These are phyloP conservation scores for Trichoderma citrinoviride DNA, from an alignment of 2,329 filamentous ascomycete genomes.

Conservation along the genomic window DNA sequence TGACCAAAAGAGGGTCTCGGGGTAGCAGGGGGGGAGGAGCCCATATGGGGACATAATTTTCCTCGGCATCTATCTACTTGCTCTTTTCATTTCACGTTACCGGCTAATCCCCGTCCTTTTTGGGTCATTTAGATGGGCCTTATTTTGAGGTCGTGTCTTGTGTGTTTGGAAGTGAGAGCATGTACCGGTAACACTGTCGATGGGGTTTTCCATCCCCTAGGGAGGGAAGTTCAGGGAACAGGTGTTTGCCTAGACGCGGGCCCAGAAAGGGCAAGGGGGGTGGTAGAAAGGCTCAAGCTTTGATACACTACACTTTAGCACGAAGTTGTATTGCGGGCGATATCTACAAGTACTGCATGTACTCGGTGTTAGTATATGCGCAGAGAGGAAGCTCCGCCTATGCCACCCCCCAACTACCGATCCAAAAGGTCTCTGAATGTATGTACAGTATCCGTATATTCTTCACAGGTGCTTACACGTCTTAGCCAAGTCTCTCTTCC, in stretches of 20 bases:
- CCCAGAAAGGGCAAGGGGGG: too few species aligned
- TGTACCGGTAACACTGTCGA: too few species aligned
- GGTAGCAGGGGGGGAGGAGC: not conserved
- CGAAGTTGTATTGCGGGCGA: too few species aligned
- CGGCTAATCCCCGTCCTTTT: slow-evolving; percentile 1
- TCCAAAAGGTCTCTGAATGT: not conserved
- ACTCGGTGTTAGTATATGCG: not conserved
- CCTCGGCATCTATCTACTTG: slow-evolving; percentile 15
- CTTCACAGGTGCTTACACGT: not conserved
- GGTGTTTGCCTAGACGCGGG: too few species aligned
- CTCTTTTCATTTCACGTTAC: not conserved
- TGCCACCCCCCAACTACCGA: not conserved
- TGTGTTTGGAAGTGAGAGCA: not conserved
- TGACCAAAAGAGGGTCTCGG: slow-evolving; percentile 17
- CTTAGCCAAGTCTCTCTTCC: slow-evolving; percentile 61
- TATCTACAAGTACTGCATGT: not conserved
- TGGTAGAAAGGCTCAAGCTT: too few species aligned
- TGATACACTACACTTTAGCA: too few species aligned
- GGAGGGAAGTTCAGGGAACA: too few species aligned
- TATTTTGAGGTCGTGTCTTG: not conserved
- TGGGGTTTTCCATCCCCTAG: too few species aligned
- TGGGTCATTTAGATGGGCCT: slow-evolving; percentile 7
- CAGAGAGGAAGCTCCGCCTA: not conserved
- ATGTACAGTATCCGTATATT: not conserved
- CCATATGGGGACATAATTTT: slow-evolving; percentile 15